These are phyloP conservation scores for Sarocladiaceae sp. DNA, from an alignment of 2,329 filamentous ascomycete genomes.

Conservation along the genomic window DNA sequence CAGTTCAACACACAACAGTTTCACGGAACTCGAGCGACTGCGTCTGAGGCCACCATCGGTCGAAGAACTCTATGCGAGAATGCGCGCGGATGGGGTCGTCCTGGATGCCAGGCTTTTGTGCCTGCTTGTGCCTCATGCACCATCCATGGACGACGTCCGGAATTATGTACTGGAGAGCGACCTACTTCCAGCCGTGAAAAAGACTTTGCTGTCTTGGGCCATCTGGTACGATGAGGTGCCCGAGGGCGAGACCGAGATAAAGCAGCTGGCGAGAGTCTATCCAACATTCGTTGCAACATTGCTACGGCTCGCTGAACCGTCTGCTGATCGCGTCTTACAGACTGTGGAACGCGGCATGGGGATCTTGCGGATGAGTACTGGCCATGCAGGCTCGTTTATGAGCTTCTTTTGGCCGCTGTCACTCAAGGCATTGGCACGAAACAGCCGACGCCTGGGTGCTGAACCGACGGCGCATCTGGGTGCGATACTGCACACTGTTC, in stretches of 20 bases:
- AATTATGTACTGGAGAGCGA: slow-evolving; percentile 15
- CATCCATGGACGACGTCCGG: slow-evolving; percentile 16
- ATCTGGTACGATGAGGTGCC: background rate
- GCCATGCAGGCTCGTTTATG: background rate
- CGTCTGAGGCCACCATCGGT: slow-evolving; percentile 55
- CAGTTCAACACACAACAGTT: slow-evolving; percentile 36
- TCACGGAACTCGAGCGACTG: slow-evolving; percentile 58
- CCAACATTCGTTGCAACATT: background rate
- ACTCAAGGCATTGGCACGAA: background rate
- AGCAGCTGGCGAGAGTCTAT: background rate
- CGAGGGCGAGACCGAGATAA: background rate
- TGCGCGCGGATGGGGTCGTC: slow-evolving; percentile 31
- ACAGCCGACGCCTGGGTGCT: background rate
- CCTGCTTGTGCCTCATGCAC: slow-evolving; percentile 10
- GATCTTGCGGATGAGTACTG: background rate
- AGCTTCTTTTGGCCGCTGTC: background rate
- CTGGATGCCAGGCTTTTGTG: slow-evolving; percentile 15
- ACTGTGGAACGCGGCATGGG: background rate
- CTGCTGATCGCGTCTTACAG: background rate
- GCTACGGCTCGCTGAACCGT: background rate
- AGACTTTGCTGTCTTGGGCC: background rate
- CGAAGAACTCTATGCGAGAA: slow-evolving; percentile 51
- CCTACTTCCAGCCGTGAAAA: background rate
- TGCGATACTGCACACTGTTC: background rate
- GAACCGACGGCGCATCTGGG: background rate